These are phyloP conservation scores for Coemansia sp. DNA, from an alignment of 192 early-diverging fungal species.

Conservation along the genomic window DNA sequence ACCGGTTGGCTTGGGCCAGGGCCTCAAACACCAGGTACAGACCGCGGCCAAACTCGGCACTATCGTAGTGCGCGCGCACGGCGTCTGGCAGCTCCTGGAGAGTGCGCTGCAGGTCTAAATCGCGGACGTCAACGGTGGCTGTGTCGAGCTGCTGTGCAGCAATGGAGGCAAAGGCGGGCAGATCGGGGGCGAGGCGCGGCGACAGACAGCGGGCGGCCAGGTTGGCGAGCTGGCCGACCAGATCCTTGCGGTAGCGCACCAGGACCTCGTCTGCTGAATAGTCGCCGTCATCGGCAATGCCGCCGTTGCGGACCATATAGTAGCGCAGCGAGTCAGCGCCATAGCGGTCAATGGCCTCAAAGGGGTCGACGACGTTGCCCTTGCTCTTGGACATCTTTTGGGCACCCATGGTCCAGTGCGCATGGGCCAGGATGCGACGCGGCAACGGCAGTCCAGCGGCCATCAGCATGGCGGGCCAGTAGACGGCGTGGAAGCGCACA, in stretches of 20 bases:
- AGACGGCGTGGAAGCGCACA: constrained; percentile 92
- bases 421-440: constrained; percentile 80
- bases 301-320: constrained; percentile 88
- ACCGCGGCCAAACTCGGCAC: constrained; percentile 59
- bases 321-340: constrained; percentile 88
- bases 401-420: constrained; percentile 87
- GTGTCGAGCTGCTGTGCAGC: constrained; percentile 5
- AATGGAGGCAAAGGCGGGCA: constrained; percentile 24
- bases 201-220: constrained; percentile 67
- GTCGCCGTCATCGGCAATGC: constrained; percentile 78
- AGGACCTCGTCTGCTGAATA: constrained; percentile 67
- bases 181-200: constrained; percentile 22
- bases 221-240: constrained; percentile 83
- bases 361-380: constrained; percentile 90
- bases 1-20: constrained; percentile 65
- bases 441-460: constrained; percentile 79
- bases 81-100: constrained; percentile 16
- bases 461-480: constrained; percentile 96
- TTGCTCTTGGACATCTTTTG: constrained; percentile 96
- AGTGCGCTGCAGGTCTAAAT: background rate
- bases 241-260: constrained; percentile 70
- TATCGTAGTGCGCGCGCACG: constrained; percentile 50
- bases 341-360: constrained; percentile 61
- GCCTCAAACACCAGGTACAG: constrained; percentile 62
- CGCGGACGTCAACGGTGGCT: background rate